These are phyloP conservation scores for Cercospora janseana DNA, from an alignment of 2,329 filamentous ascomycete genomes.

Conservation along the genomic window DNA sequence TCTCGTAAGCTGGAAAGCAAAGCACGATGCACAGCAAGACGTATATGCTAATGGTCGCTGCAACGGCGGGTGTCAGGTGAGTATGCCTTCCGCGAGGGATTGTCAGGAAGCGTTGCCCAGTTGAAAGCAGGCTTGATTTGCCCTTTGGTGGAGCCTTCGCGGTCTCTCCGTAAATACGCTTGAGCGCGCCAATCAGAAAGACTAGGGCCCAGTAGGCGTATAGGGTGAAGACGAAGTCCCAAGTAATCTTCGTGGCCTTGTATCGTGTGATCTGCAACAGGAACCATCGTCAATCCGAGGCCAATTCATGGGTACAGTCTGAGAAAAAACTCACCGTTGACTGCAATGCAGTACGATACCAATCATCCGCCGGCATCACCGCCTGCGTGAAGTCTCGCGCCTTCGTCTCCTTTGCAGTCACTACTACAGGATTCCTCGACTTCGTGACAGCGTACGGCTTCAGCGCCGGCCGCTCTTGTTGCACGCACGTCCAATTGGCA, in stretches of 20 bases:
- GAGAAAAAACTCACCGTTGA: neutral
- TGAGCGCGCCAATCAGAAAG: conserved; percentile 38
- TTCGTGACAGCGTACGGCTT: neutral
- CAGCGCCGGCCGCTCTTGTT: neutral
- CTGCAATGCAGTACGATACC: neutral
- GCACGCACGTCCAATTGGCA: neutral
- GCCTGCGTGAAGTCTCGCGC: neutral
- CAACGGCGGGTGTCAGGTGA: conserved; percentile 50
- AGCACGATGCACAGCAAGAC: conserved; percentile 46
- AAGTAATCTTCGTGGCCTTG: neutral
- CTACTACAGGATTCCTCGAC: neutral
- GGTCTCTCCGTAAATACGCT: conserved; percentile 31
- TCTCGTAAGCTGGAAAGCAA: conserved; percentile 46
- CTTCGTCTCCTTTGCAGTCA: neutral
- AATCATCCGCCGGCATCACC: neutral
- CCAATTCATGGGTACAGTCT: neutral
- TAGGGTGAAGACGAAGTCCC: neutral
- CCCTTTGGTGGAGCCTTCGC: too few species aligned
- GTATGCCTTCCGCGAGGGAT: conserved; percentile 32
- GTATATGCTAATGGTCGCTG: conserved; percentile 45
- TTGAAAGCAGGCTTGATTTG: too few species aligned
- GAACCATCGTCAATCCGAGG: neutral
- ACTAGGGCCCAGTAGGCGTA: conserved; percentile 45
- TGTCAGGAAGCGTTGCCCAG: neutral
- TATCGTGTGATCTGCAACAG: neutral